phyloP scores from a whole-genome alignment of 371 early-diverging fungal species.

The Mucor velutinosus region DNA sequence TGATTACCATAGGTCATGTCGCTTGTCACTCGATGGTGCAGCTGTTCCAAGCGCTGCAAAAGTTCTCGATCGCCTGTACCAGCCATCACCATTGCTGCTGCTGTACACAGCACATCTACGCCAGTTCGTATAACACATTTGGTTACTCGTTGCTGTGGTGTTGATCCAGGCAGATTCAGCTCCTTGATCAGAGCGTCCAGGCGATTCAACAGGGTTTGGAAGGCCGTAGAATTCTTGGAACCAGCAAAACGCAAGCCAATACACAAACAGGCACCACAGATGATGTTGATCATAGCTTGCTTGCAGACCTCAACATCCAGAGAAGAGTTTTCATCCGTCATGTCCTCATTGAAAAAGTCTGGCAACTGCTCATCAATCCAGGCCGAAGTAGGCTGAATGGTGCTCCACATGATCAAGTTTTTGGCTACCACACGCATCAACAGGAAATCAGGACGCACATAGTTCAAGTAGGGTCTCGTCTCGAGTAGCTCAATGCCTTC shows the following conservation, averaged over 20 bases:
- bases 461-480: slow-evolving; percentile 59
- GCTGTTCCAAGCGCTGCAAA: slow-evolving; percentile 55
- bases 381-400: slow-evolving; percentile 32
- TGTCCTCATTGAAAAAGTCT: slow-evolving; percentile 40
- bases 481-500: slow-evolving; percentile 62
- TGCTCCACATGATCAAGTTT: slow-evolving; percentile 34
- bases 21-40: slow-evolving; percentile 50
- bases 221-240: slow-evolving; percentile 59
- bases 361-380: slow-evolving; percentile 80
- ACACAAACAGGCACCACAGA: slow-evolving; percentile 80
- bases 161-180: slow-evolving; percentile 33
- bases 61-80: slow-evolving; percentile 77
- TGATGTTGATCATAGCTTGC: slow-evolving; percentile 69
- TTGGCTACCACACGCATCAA: slow-evolving; percentile 67
- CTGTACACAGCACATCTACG: slow-evolving; percentile 66
- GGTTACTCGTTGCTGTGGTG: slow-evolving; percentile 63
- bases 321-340: not conserved
- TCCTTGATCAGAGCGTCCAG: slow-evolving; percentile 55
- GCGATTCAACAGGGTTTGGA: slow-evolving; percentile 45
- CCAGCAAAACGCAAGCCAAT: slow-evolving; percentile 86
- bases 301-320: slow-evolving; percentile 37
- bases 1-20: slow-evolving; percentile 78
- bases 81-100: slow-evolving; percentile 78
- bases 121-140: slow-evolving; percentile 57
- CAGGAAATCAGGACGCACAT: slow-evolving; percentile 72